Evolutionary conservation across 164 flowering plant genomes (phyloP).

Genomic region (Dillenia turbinata): DNA sequence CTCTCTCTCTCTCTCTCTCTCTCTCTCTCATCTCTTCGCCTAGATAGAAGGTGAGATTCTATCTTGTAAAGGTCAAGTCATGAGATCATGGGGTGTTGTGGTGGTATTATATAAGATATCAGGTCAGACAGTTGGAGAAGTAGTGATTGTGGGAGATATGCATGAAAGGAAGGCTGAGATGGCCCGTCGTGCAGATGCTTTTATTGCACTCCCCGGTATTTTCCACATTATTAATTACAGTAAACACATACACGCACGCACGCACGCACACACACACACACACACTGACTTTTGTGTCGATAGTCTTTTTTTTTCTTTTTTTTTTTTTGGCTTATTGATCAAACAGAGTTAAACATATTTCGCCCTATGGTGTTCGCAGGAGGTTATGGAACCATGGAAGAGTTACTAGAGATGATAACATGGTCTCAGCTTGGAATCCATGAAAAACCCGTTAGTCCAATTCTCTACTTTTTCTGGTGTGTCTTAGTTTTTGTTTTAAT

Average conservation of each 20-base stretch:
- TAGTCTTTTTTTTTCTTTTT: no score
- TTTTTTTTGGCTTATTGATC: not conserved
- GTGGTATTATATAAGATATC: conserved; percentile 26
- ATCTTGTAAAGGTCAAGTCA: no score
- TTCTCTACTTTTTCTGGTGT: not conserved
- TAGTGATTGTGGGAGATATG: conserved; percentile 31
- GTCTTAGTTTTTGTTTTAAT: no score
- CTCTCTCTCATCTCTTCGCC: not conserved
- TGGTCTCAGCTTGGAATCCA: conserved; percentile 51
- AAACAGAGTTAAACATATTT: not conserved
- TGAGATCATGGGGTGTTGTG: not conserved
- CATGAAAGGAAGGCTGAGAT: conserved; percentile 44
- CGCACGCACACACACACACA: no score
- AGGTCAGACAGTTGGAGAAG: conserved; percentile 39
- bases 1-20: not conserved
- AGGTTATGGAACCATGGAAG: conserved; percentile 49
- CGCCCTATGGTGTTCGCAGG: conserved; percentile 12
- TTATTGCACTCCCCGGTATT: conserved; percentile 43
- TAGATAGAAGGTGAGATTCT: no score
- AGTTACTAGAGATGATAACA: conserved; percentile 39
- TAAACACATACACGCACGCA: no score
- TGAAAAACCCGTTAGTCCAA: conserved; percentile 30
- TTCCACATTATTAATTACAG: no score
- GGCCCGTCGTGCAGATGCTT: conserved; percentile 40
- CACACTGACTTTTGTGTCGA: no score